Conservation (phyloP, 2,329 filamentous ascomycete species). For the Sporothrix luriei region DNA sequence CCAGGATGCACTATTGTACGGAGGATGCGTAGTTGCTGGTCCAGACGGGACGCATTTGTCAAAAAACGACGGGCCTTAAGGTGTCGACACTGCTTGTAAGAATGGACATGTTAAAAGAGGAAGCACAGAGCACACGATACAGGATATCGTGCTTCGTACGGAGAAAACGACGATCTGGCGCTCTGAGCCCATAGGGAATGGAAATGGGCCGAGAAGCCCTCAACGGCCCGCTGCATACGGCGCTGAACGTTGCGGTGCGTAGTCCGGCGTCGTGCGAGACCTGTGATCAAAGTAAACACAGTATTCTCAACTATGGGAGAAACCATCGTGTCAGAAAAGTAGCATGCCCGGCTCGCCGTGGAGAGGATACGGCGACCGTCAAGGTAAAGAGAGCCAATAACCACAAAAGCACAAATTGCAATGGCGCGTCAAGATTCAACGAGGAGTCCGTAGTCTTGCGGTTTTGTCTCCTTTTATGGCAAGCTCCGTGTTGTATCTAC, state of each 20-base stretch:
- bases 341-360: neutral
- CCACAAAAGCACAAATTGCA: conserved; percentile 1
- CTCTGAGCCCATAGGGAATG: neutral
- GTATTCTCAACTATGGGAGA: neutral
- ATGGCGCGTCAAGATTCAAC: conserved; percentile 2
- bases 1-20: neutral
- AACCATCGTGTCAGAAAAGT: neutral
- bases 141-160: neutral
- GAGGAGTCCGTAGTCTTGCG: neutral
- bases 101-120: neutral
- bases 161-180: neutral
- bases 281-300: neutral
- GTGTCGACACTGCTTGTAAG: neutral
- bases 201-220: neutral
- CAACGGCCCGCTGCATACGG: conserved; percentile 1
- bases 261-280: neutral
- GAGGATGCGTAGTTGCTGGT: neutral
- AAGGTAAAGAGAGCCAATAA: conserved; percentile 2
- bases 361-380: conserved; percentile 4
- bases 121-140: neutral
- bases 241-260: neutral
- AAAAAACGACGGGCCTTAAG: neutral
- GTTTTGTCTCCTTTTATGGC: neutral
- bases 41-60: neutral
- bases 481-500: neutral